Evolutionary conservation across 495 filamentous ascomycete genomes (phyloP), one percentile per base, ranked within the genome.

Genomic region (Astrocystis sublimbata): DNA sequence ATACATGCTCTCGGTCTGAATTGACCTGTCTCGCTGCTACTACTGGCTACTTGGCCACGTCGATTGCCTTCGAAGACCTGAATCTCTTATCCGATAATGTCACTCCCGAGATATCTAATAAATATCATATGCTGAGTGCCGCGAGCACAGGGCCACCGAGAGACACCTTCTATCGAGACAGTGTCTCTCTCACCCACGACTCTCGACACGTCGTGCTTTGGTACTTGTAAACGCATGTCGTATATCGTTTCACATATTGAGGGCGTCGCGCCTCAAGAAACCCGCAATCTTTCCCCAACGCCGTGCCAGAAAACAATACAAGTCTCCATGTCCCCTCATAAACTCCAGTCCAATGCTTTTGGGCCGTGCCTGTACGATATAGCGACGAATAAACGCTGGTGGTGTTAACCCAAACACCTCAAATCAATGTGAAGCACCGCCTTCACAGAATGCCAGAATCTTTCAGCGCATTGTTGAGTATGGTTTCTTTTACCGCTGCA

Each of bases 401-500:
- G 26, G 26, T 33, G 17, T 7, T 13, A 30, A 24, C 9, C 46
- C 33, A 33, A 60, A 59, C 36, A 30, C n/a, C 9, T 38, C 33
- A 33, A 60, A 59, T 28, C 21, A 23, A 50, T 13, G 28, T 21
- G 23, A 61, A 50, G 62, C 46, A 46, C 56, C 55, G 65, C 63
- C 59, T 61, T 67, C 79, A 97, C 71, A 98, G 84, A 74, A 98
- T 98, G 65, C 94, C 94, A 4, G 94, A 97, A 74, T 98, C 94
- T 79, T 94, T 97, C 71, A 98, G 81, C 23, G 94, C 94, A 74
- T 98, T 98, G 76, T 98, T 96, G 46, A 98, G 82, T 64, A 98
- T 98, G 31, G 94, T 98, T 77, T 98, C 94, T 76, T 98, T 98
- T 40, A 98, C 94, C 3, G 94, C 94, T 33, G 94, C 94, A 75